Conservation (phyloP, 768 basidiomycete species). For the Leccinum ochraceum region DNA sequence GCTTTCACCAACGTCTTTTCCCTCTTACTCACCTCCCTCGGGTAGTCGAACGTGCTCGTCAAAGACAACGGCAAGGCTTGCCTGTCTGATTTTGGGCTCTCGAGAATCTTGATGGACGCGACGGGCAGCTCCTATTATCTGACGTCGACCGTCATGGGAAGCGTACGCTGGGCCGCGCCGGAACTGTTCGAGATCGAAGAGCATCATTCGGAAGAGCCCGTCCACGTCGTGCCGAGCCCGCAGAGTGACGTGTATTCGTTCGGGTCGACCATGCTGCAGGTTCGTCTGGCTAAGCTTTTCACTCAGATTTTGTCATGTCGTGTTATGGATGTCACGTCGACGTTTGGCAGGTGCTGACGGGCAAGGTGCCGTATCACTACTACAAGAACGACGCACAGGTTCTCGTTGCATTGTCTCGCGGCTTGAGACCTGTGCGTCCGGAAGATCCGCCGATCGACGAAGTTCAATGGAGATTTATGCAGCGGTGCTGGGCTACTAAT, state of each 20-base stretch:
- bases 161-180: conserved; percentile 49
- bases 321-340: background rate
- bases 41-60: conserved; percentile 39
- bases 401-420: conserved; percentile 18
- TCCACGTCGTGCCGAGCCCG: conserved; percentile 5
- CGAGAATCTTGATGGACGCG: conserved; percentile 29
- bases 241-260: conserved; percentile 47
- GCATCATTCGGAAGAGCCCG: conserved; percentile 16
- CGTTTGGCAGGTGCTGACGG: conserved; percentile 28
- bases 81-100: conserved; percentile 41
- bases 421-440: conserved; percentile 14
- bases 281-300: conserved; percentile 4
- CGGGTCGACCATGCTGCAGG: conserved; percentile 35
- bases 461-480: conserved; percentile 21
- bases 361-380: conserved; percentile 25
- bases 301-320: background rate
- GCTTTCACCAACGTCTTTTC: background rate
- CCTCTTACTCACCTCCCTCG: background rate
- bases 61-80: conserved; percentile 31
- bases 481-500: conserved; percentile 30
- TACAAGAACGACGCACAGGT: conserved; percentile 28
- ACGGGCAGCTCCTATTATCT: conserved; percentile 22
- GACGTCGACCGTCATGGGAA: conserved; percentile 41
- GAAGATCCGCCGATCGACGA: conserved; percentile 3
- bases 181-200: conserved; percentile 39